These are phyloP conservation scores for Globisporangium uncinulatum DNA, from an alignment of 352 stramenopile species.

Conservation along the genomic window DNA sequence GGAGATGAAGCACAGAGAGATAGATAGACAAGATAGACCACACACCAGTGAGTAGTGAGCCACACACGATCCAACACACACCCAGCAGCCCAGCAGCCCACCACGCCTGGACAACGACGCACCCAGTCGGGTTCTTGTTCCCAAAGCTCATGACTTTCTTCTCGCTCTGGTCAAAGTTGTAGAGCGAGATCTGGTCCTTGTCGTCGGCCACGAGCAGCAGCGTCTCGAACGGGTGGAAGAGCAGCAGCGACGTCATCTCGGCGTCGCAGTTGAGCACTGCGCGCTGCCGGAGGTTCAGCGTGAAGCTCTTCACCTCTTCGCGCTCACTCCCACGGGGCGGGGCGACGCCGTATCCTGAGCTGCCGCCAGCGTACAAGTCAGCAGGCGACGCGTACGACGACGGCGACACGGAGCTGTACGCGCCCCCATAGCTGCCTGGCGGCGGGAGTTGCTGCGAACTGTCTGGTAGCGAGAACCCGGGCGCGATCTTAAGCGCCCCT, in stretches of 20 bases:
- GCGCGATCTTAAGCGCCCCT: slow-evolving; percentile 48
- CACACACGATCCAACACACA: background rate
- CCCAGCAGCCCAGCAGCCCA: too few relatives aligned
- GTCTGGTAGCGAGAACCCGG: slow-evolving; percentile 39
- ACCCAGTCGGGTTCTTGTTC: slow-evolving; percentile 83
- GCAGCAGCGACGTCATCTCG: slow-evolving; percentile 93
- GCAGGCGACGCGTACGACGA: slow-evolving; percentile 14
- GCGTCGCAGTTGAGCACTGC: slow-evolving; percentile 90
- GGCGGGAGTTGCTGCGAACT: background rate
- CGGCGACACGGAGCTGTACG: slow-evolving; percentile 12
- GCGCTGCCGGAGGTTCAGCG: slow-evolving; percentile 87
- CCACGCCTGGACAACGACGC: slow-evolving; percentile 14
- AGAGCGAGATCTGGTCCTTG: slow-evolving; percentile 92
- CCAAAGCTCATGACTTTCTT: slow-evolving; percentile 75
- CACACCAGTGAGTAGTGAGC: background rate
- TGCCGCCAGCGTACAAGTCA: slow-evolving; percentile 20
- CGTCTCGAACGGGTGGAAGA: slow-evolving; percentile 95
- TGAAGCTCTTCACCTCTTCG: slow-evolving; percentile 71
- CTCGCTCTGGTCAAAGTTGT: slow-evolving; percentile 91
- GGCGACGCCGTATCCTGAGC: slow-evolving; percentile 20
- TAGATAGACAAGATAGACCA: background rate
- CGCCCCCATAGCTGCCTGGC: background rate
- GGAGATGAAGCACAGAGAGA: slow-evolving; percentile 6
- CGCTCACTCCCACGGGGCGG: slow-evolving; percentile 30
- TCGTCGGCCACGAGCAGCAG: slow-evolving; percentile 94